phyloP scores from a whole-genome alignment of 202 grass and related monocot species.

The Tripidium arundinaceum region DNA sequence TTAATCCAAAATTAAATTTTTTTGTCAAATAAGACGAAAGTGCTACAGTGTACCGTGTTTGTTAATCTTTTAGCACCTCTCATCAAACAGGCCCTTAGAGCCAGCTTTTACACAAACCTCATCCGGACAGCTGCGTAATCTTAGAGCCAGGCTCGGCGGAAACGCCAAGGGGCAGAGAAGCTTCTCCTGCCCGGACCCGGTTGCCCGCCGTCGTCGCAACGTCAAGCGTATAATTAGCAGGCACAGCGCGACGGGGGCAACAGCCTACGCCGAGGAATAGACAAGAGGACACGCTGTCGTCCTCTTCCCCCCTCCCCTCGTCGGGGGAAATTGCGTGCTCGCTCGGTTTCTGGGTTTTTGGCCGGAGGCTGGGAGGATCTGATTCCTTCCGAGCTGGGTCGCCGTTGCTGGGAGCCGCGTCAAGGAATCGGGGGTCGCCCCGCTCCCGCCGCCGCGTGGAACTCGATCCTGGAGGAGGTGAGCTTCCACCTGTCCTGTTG shows the following conservation, averaged over 20 bases:
- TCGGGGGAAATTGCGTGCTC: neutral
- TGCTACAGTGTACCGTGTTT: too few species aligned
- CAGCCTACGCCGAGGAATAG: neutral
- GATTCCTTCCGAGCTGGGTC: neutral
- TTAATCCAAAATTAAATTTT: too few species aligned
- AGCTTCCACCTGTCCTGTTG: neutral
- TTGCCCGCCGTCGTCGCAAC: neutral
- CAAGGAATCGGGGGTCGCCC: neutral
- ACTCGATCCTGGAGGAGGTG: conserved; percentile 5
- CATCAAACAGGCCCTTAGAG: too few species aligned
- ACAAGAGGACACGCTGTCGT: conserved; percentile 21
- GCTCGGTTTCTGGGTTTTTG: neutral
- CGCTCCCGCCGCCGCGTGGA: neutral
- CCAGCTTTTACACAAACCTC: neutral
- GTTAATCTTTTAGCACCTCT: too few species aligned
- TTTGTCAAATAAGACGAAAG: too few species aligned
- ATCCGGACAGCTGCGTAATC: neutral
- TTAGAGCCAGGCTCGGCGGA: neutral
- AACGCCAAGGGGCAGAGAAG: conserved; percentile 12
- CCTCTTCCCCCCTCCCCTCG: neutral
- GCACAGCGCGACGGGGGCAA: conserved; percentile 17
- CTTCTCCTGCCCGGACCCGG: neutral
- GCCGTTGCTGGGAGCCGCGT: neutral
- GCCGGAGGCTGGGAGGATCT: conserved; percentile 2
- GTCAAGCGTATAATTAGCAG: conserved; percentile 8